Evolutionary conservation across 2,329 filamentous ascomycete genomes (phyloP).

Genomic region (Fusarium sp.): DNA sequence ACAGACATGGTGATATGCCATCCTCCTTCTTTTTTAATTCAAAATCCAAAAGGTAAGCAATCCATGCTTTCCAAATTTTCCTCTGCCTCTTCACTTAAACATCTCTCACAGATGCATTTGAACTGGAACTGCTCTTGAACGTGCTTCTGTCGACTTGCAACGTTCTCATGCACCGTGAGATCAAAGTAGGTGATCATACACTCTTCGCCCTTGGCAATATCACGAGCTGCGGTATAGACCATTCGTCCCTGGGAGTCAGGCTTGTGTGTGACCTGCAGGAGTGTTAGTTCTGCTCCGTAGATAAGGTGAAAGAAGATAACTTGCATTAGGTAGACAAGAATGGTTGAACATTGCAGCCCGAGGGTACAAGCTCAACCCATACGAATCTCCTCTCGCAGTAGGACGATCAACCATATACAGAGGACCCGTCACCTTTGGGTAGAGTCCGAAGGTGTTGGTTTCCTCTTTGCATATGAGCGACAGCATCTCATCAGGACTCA

Average conservation of each 20-base stretch:
- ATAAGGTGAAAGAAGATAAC: not conserved
- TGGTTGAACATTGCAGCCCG: constrained; percentile 47
- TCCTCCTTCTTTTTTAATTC: not conserved
- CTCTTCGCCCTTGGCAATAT: constrained; percentile 42
- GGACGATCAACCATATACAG: constrained; percentile 18
- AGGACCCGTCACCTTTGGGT: constrained; percentile 40
- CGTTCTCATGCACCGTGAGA: constrained; percentile 23
- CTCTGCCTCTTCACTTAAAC: constrained; percentile 38
- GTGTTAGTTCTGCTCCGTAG: not conserved
- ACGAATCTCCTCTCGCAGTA: constrained; percentile 38
- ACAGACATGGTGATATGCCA: not conserved
- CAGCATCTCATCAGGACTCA: constrained; percentile 36
- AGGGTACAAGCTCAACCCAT: constrained; percentile 43
- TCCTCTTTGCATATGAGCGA: constrained; percentile 46
- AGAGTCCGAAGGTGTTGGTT: constrained; percentile 47
- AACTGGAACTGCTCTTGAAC: constrained; percentile 42
- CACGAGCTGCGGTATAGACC: constrained; percentile 42
- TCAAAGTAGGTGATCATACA: constrained; percentile 47
- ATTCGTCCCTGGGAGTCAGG: constrained; percentile 40
- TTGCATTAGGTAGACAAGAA: constrained; percentile 46
- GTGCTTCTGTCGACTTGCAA: constrained; percentile 31
- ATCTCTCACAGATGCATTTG: constrained; percentile 41
- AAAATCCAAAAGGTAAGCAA: constrained; percentile 35
- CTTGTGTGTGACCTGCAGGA: constrained; percentile 40
- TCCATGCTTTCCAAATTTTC: constrained; percentile 38